phyloP scores from a whole-genome alignment of 257 asterid genomes.

The Striga asiatica region DNA sequence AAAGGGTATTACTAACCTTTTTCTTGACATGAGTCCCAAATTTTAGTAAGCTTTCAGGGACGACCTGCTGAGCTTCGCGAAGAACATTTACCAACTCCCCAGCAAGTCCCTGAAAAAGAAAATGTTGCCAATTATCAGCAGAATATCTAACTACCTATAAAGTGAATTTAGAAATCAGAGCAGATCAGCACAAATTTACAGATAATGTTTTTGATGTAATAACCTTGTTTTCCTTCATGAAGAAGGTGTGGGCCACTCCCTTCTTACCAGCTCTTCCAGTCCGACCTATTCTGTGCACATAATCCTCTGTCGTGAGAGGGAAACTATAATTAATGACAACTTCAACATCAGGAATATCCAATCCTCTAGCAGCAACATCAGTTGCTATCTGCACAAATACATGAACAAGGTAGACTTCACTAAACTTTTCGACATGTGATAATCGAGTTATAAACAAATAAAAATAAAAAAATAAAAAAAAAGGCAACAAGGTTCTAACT shows the following conservation, averaged over 20 bases:
- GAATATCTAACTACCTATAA: neutral
- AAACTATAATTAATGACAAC: constrained; percentile 94
- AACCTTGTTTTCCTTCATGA: constrained; percentile 92
- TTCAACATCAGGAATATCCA: constrained; percentile 96
- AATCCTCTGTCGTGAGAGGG: constrained; percentile 95
- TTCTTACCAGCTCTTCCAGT: constrained; percentile 99
- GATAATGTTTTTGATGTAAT: neutral
- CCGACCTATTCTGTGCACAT: constrained; percentile 95
- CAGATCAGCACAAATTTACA: neutral
- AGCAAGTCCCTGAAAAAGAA: constrained; percentile 55
- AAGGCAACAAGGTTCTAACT: neutral
- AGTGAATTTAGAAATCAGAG: neutral
- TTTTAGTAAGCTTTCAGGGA: constrained; percentile 69
- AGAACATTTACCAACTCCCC: constrained; percentile 95
- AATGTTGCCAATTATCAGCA: neutral
- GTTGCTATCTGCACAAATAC: constrained; percentile 75
- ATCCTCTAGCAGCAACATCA: constrained; percentile 96
- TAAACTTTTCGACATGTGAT: neutral
- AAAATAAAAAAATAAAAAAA: too few relatives aligned
- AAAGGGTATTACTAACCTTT: constrained; percentile 37
- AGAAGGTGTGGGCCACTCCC: constrained; percentile 99
- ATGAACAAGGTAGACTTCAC: neutral
- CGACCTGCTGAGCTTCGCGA: constrained; percentile 84
- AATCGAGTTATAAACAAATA: too few relatives aligned
- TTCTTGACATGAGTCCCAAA: constrained; percentile 98